phyloP scores from a whole-genome alignment of 176 grass and related monocot genomes.

The Aegilops sharonensis region DNA sequence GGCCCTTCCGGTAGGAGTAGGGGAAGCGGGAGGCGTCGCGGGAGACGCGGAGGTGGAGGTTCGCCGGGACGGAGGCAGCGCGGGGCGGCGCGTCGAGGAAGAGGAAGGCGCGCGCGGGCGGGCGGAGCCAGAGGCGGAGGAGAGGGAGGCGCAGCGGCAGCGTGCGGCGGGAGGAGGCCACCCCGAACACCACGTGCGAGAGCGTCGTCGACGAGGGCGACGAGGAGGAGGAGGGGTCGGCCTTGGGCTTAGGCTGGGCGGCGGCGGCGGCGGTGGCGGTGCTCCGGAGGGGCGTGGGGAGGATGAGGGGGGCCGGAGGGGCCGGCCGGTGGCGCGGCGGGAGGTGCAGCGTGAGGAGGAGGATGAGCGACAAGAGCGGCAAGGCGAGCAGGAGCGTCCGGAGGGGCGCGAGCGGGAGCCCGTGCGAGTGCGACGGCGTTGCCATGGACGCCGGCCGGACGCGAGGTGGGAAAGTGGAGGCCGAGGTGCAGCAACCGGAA shows the following conservation, averaged over 20 bases:
- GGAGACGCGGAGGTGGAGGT: slow-evolving; percentile 52
- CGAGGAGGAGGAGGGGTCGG: rapidly evolving
- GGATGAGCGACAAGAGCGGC: background rate
- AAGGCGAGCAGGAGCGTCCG: slow-evolving; percentile 13
- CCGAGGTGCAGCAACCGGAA: background rate
- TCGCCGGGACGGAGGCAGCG: background rate
- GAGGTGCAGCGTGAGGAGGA: slow-evolving; percentile 24
- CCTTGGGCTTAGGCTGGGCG: background rate
- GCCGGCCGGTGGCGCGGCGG: background rate
- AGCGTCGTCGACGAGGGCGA: slow-evolving; percentile 26
- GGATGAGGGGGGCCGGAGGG: slow-evolving; percentile 12
- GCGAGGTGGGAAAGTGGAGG: background rate
- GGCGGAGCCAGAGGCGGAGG: slow-evolving; percentile 74
- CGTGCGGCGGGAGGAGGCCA: slow-evolving; percentile 65
- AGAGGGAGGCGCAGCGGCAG: slow-evolving; percentile 47
- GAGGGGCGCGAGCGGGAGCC: background rate
- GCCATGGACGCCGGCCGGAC: slow-evolving; percentile 38
- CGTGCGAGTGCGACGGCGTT: background rate
- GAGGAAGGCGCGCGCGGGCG: slow-evolving; percentile 47
- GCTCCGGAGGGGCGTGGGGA: background rate
- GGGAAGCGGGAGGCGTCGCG: slow-evolving; percentile 65
- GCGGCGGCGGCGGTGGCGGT: background rate
- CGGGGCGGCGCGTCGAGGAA: slow-evolving; percentile 54
- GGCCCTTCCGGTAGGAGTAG: slow-evolving; percentile 63
- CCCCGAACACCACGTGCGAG: slow-evolving; percentile 72